Base-by-base conservation (phyloP, 1,284 basidiomycete genomes). In the Caloboletus inedulis region DNA sequence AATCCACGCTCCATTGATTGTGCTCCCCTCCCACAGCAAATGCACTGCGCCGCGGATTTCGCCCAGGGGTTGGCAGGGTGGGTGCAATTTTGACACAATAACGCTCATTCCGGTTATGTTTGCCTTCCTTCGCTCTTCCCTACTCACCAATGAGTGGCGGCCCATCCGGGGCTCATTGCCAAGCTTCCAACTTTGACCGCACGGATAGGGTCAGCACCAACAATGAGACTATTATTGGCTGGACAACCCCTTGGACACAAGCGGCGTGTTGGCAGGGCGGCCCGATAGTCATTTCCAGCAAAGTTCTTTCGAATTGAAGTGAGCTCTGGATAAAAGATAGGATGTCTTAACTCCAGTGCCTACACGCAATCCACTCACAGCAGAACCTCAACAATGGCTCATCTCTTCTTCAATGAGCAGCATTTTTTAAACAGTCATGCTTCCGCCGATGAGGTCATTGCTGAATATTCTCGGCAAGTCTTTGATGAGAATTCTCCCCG, bases 271-370 rank as follows among this genome's bases (percentile, higher is more conserved):
- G 59, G 61, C 47, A 23, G 14, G 47, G 40, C 30, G 25, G 43
- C 25, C 10, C 1, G 36, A 42, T 62, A 6, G 9, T 13, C 6
- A 8, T 21, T 53, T 35, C 31, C 44, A n/a, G 3, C 2, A 27
- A 40, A 40, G 5, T 36, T 43, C 44, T 18, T 10, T 0, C n/a
- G n/a, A n/a, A n/a, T n/a, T 5, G 41, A 23, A 35, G 13, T 16
- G 14, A 33, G 19, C 13, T 3, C 2, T 6, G 6, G 16, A 62
- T 62, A 64, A 60, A 65, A 60, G 59, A 43, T 46, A 19, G 16
- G 21, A 42, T 14, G 16, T 2, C 1, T 7, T 13, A 25, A 13
- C 16, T 45, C 10, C 27, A 31, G 1, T 34, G 12, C 9, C 0
- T 19, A 9, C 29, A 30, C 21, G n/a, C 44, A 29, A 27, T n/a